Evolutionary conservation across 345 rosid genomes (phyloP).

Genomic region (Pugionium cornutum): DNA sequence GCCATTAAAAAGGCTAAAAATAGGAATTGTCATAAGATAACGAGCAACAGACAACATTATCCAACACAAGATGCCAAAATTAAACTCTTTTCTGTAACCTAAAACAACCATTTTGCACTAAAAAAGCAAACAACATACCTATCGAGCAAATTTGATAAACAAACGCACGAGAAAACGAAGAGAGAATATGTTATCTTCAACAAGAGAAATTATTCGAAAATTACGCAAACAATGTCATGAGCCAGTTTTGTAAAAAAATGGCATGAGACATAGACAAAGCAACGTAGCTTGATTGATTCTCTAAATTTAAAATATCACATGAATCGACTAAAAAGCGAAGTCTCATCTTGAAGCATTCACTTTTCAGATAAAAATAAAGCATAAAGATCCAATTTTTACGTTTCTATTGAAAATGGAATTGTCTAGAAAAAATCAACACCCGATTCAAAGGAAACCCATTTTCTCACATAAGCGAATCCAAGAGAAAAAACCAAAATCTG

Average conservation of each 20-base stretch:
- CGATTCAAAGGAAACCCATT: slow-evolving; percentile 19
- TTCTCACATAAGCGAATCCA: not conserved
- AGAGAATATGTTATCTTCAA: not conserved
- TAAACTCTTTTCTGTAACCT: not conserved
- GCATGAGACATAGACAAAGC: slow-evolving; percentile 27
- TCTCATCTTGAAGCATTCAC: slow-evolving; percentile 31
- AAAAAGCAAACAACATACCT: slow-evolving; percentile 14
- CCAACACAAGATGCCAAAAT: slow-evolving; percentile 22
- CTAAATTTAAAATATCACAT: not conserved
- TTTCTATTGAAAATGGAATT: slow-evolving; percentile 20
- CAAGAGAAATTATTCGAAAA: not conserved
- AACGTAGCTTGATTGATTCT: slow-evolving; percentile 11
- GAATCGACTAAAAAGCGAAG: slow-evolving; percentile 12
- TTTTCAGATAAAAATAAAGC: slow-evolving; percentile 13
- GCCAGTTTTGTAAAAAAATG: not conserved
- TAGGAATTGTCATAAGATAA: not conserved
- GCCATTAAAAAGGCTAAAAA: too few species aligned
- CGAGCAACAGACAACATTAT: slow-evolving; percentile 1
- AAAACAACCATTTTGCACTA: not conserved
- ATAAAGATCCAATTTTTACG: slow-evolving; percentile 32
- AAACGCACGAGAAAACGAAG: not conserved
- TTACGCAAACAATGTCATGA: not conserved
- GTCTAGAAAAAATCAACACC: not conserved
- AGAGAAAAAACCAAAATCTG: too few species aligned
- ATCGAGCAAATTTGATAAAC: slow-evolving; percentile 25